Conservation (phyloP, 2,329 filamentous ascomycete genomes). For the Sporothrix pallida region DNA sequence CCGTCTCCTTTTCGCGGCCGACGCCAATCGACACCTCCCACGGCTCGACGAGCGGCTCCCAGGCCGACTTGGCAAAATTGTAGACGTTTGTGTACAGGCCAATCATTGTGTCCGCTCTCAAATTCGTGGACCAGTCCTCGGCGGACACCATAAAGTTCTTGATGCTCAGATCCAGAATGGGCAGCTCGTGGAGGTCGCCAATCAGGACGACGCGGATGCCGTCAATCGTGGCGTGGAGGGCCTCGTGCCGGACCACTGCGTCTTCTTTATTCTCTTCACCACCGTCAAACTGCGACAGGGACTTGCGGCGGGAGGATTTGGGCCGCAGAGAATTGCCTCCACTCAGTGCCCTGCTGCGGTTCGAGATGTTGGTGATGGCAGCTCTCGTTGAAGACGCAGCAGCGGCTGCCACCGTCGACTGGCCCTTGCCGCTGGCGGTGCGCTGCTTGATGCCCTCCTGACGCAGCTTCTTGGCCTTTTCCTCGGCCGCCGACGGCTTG, state of each 20-base stretch:
- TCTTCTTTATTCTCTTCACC: slow-evolving; percentile 36
- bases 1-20: slow-evolving; percentile 75
- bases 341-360: slow-evolving; percentile 13
- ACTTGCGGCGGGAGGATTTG: background rate
- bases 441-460: slow-evolving; percentile 58
- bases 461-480: slow-evolving; percentile 62
- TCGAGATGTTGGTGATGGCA: slow-evolving; percentile 13
- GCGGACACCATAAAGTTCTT: slow-evolving; percentile 86
- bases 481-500: slow-evolving; percentile 53
- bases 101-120: slow-evolving; percentile 87
- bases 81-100: slow-evolving; percentile 96
- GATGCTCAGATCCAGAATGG: slow-evolving; percentile 90
- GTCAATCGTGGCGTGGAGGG: slow-evolving; percentile 83
- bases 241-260: slow-evolving; percentile 61
- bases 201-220: slow-evolving; percentile 93
- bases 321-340: background rate
- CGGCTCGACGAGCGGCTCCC: slow-evolving; percentile 95
- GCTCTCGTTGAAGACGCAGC: slow-evolving; percentile 6
- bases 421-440: slow-evolving; percentile 61
- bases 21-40: slow-evolving; percentile 95
- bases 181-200: slow-evolving; percentile 92
- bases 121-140: slow-evolving; percentile 85
- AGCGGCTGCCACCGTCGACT: slow-evolving; percentile 55
- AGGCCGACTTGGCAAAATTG: slow-evolving; percentile 98
- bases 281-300: slow-evolving; percentile 14